Evolutionary conservation across 2,329 filamentous ascomycete genomes (phyloP), one percentile per base, ranked within the genome.

Genomic region (Torrubiellomyces zombiae): DNA sequence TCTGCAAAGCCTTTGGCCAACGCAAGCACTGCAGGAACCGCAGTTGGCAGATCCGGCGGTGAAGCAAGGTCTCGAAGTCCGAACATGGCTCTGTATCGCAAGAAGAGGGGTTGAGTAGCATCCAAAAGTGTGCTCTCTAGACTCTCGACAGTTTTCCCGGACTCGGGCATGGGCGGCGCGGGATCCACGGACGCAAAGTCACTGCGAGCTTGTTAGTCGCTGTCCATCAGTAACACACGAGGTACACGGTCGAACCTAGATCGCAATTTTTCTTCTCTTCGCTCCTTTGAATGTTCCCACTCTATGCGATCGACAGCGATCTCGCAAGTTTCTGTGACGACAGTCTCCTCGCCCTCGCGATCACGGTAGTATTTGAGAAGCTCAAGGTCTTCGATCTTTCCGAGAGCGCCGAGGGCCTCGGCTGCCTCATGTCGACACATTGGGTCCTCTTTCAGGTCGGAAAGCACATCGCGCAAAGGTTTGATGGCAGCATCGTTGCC

Each of bases 401-500:
- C 82, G 32, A 98, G 58, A 8, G 89, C 89, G 9, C 82, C 89
- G 9, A 98, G 63, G 3, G 89, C 89, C 59, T 98, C 89, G 3
- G 86, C 89, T 10, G 89, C 86, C 58, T 98, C 89, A 43, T 98
- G 89, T 38, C 89, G 67, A 51, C 82, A 91, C 85, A 98, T 98
- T 18, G 78, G 55, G 56, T 95, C 85, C 52, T 95, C 82, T n/a
- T 69, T 47, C 34, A 72, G 56, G 50, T 95, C 69, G 36, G 77
- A 66, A 29, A 95, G 60, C 9, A 91, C 81, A 9, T 61, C 53
- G 29, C 74, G 67, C 37, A 98, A 60, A 33, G 72, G 75, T 7
- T 74, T 64, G 7, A 83, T 67, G 1, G 85, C 78, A 22, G 73
- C 73, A 25, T 63, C 52, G 45, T 93, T 82, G 29, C 73, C 73